Evolutionary conservation across 495 filamentous ascomycete species (phyloP), one percentile per base, ranked within the genome.

Genomic region (Neurospora sp.): DNA sequence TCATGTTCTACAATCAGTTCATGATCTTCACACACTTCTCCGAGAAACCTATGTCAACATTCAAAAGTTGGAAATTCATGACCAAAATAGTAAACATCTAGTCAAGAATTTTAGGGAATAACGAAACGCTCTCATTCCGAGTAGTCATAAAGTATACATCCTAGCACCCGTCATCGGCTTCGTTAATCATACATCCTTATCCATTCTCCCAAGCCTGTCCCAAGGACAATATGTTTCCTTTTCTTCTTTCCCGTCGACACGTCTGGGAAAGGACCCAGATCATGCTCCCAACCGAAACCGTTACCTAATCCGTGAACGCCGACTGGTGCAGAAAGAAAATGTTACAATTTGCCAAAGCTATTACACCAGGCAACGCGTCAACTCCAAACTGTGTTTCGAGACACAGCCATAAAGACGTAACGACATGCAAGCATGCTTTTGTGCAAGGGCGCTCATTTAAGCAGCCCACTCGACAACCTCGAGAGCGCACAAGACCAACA

Each of bases 391-490:
- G 27, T 35, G 53, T 35, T 66, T 7, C 5, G 7, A 35, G 11
- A 3, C 3, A 61, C 12, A 66, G 27, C 18, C 14, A 66, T 35
- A 0, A 9, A 9, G 53, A 35, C 53, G 27, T 59, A 10, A 61
- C 6, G 6, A 37, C 27, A 18, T 9, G 14, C 5, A 66, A 16
- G 14, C 5, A 66, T 66, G 7, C 14, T 66, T 31, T 18, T 18
- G 53, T 3, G 53, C 27, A 35, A 4, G 16, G 31, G 11, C 68
- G 9, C 18, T 37, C 39, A 66, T 22, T 77, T 79, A 10, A 66
- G 53, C 53, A 18, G 94, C 92, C 96, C 96, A 98, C 81, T 97
- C 93, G 20, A 99, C 89, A 5, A 95, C 92, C 83, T 98, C 94
- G 61, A 99, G 85, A 39, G 96, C 96, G 76, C 91, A 89, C 87